Evolutionary conservation across 2,329 filamentous ascomycete genomes (phyloP).

Genomic region (Myotisia sp.): DNA sequence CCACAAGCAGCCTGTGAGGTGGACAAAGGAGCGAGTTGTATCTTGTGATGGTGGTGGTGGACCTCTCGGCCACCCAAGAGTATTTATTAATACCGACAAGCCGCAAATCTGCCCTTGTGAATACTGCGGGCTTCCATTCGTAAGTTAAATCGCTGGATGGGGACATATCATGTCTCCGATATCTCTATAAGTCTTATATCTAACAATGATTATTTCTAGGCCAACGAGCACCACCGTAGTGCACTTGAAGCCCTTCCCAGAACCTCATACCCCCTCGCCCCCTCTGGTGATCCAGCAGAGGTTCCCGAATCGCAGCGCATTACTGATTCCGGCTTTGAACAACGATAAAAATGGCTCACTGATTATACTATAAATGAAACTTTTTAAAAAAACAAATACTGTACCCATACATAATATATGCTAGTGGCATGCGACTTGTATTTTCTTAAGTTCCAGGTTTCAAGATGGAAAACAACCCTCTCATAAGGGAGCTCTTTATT

Average conservation of each 20-base stretch:
- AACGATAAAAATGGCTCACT: too few relatives aligned
- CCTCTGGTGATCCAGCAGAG: conserved; percentile 45
- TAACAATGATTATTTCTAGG: conserved; percentile 38
- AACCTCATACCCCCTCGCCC: conserved; percentile 65
- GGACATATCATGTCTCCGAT: background rate
- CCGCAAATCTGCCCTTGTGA: conserved; percentile 79
- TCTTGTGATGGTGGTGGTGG: conserved; percentile 88
- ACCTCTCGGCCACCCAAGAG: conserved; percentile 72
- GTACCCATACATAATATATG: too few relatives aligned
- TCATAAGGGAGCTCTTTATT: too few relatives aligned
- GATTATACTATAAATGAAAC: too few relatives aligned
- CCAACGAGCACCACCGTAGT: conserved; percentile 74
- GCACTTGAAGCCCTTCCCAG: conserved; percentile 68
- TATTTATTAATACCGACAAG: conserved; percentile 98
- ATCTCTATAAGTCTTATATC: background rate
- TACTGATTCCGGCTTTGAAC: conserved; percentile 33
- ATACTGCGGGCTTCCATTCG: conserved; percentile 89
- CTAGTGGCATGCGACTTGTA: too few relatives aligned
- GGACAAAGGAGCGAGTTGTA: conserved; percentile 70
- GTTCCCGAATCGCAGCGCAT: conserved; percentile 45
- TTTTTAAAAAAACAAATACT: too few relatives aligned
- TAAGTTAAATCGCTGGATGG: conserved; percentile 37
- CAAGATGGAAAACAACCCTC: too few relatives aligned
- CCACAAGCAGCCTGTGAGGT: conserved; percentile 86
- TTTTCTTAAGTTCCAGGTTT: too few relatives aligned